Evolutionary conservation across 177 flowering plant genomes (phyloP).

Genomic region (Tripterygium wilfordii): DNA sequence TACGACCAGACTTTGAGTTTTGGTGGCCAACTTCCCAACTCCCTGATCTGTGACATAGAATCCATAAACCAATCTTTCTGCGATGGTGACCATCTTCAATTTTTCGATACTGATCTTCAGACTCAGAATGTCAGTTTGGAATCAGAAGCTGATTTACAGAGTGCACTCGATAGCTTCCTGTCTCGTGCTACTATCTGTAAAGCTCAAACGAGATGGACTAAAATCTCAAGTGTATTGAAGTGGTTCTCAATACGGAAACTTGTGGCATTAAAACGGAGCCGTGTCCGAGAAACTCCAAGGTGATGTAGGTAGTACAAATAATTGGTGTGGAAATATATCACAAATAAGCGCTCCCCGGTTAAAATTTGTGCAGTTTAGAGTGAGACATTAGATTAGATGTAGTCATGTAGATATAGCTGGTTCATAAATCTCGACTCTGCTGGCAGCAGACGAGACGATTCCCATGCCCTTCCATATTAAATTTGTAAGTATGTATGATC

Average conservation of each 20-base stretch:
- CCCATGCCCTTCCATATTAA: neutral
- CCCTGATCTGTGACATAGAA: slow-evolving; percentile 34
- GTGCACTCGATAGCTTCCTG: slow-evolving; percentile 38
- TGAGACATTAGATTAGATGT: slow-evolving; percentile 3
- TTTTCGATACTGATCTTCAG: slow-evolving; percentile 34
- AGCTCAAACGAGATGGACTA: slow-evolving; percentile 61
- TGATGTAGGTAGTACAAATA: slow-evolving; percentile 3
- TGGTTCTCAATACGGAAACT: slow-evolving; percentile 53
- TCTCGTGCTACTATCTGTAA: slow-evolving; percentile 13
- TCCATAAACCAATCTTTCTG: slow-evolving; percentile 34
- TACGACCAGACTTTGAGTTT: slow-evolving; percentile 28
- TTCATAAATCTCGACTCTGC: neutral
- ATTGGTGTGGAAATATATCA: neutral
- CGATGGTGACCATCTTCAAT: slow-evolving; percentile 37
- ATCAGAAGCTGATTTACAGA: slow-evolving; percentile 33
- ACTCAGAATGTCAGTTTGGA: slow-evolving; percentile 26
- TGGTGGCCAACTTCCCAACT: slow-evolving; percentile 22
- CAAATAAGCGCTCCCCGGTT: slow-evolving; percentile 11
- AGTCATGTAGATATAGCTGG: slow-evolving; percentile 13
- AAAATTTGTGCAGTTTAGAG: slow-evolving; percentile 13
- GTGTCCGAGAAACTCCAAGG: slow-evolving; percentile 14
- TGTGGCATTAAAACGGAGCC: slow-evolving; percentile 27
- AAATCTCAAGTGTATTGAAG: slow-evolving; percentile 43
- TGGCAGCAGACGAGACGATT: too few species aligned
- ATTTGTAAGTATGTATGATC: slow-evolving; percentile 5